Conservation (phyloP, 2,329 filamentous ascomycete species). For the Reticulascus tulasneorum region DNA sequence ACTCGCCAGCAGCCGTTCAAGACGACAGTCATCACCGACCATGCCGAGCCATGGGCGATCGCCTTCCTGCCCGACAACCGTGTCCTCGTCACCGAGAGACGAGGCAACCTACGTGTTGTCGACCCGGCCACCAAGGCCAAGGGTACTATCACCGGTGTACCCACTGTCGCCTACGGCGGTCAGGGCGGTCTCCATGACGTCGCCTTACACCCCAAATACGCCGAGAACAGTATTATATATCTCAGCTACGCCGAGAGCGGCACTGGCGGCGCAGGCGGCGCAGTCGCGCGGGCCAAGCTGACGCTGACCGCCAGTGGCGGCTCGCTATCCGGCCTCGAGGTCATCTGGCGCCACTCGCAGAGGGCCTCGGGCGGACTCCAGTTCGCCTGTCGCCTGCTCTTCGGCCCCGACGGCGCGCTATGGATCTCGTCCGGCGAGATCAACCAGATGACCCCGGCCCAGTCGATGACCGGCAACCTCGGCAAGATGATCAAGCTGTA, state of each 20-base stretch:
- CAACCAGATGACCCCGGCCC: conserved; percentile 25
- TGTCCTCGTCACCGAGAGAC: conserved; percentile 27
- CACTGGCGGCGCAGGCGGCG: conserved; percentile 20
- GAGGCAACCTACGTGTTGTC: conserved; percentile 24
- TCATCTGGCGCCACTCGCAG: conserved; percentile 29
- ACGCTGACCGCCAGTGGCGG: conserved; percentile 23
- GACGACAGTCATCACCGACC: conserved; percentile 15
- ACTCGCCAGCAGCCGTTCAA: conserved; percentile 24
- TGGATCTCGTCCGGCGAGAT: conserved; percentile 30
- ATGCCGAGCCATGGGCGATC: conserved; percentile 23
- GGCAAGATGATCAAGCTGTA: conserved; percentile 29
- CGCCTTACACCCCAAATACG: conserved; percentile 27
- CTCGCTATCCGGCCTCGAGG: conserved; percentile 22
- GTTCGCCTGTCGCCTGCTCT: conserved; percentile 27
- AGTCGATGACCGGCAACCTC: conserved; percentile 27
- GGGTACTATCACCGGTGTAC: conserved; percentile 26
- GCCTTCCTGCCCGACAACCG: conserved; percentile 28
- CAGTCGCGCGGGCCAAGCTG: conserved; percentile 26
- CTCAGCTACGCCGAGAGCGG: conserved; percentile 28
- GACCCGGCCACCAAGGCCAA: conserved; percentile 22
- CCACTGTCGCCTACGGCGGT: conserved; percentile 25
- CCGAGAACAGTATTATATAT: conserved; percentile 25
- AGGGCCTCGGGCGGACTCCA: conserved; percentile 22
- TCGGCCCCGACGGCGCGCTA: conserved; percentile 22
- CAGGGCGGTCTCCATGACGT: conserved; percentile 29